A percentile compares a stretch with the other conserved stretches of the same genome.
Conservation (phyloP, 2,329 filamentous ascomycete genomes). For the Fusarium armeniacum region DNA sequence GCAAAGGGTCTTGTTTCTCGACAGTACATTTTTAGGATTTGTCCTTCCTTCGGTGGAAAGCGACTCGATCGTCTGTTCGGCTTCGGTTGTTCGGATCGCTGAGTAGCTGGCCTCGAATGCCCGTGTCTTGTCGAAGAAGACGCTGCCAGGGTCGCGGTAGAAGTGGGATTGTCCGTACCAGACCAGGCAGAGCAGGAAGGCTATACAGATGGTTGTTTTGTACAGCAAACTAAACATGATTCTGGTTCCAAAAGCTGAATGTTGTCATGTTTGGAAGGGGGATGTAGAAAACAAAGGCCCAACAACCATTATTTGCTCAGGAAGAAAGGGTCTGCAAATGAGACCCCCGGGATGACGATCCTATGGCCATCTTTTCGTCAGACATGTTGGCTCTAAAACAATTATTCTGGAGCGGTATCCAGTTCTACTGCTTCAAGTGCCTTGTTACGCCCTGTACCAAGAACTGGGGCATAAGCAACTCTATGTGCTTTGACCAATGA, state of each 20-base stretch:
- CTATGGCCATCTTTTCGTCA: not conserved
- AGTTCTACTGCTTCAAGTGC: not conserved
- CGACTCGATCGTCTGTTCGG: not conserved
- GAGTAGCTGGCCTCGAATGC: conserved; percentile 26
- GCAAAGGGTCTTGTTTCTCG: conserved; percentile 16
- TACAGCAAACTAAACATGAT: conserved; percentile 17
- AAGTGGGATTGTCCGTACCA: conserved; percentile 22
- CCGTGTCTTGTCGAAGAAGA: conserved; percentile 25
- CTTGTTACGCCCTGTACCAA: not conserved
- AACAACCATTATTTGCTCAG: not conserved
- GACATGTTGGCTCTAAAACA: not conserved
- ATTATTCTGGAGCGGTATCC: not conserved
- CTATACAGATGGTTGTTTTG: conserved; percentile 5
- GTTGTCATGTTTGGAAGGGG: not conserved
- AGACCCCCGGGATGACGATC: not conserved
- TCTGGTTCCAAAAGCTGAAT: not conserved
- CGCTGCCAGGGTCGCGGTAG: conserved; percentile 29
- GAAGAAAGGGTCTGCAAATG: not conserved
- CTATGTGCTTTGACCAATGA: not conserved
- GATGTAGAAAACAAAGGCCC: not conserved
- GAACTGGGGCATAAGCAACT: not conserved
- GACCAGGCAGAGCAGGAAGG: conserved; percentile 11
- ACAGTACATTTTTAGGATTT: accelerated
- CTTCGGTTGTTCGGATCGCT: conserved; percentile 1
- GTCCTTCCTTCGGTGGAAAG: not conserved